phyloP scores from a whole-genome alignment of 306 rosid genomes.

The Cicer bijugum region DNA sequence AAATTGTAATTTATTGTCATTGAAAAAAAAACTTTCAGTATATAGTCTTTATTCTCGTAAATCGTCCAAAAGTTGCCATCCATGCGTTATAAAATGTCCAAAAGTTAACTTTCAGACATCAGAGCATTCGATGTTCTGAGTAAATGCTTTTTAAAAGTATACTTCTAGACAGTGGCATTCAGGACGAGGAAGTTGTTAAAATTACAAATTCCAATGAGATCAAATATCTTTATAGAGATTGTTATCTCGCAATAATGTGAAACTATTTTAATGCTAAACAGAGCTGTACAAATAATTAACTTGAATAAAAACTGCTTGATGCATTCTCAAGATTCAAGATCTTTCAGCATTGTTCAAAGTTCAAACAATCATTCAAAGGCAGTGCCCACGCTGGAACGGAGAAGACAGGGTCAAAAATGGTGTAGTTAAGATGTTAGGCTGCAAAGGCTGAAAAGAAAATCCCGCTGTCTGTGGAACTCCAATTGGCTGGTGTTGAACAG shows the following conservation, averaged over 20 bases:
- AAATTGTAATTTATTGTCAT: too few relatives aligned
- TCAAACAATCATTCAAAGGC: conserved; percentile 53
- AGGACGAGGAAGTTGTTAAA: not conserved
- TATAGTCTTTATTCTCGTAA: too few relatives aligned
- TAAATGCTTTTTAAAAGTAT: too few relatives aligned
- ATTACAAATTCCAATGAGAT: conserved; percentile 8
- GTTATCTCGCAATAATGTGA: conserved; percentile 38
- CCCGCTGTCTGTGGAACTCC: conserved; percentile 71
- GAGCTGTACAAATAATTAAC: conserved; percentile 46
- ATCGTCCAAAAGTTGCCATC: too few relatives aligned
- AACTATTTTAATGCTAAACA: conserved; percentile 41
- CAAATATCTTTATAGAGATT: conserved; percentile 31
- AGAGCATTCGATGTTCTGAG: too few relatives aligned
- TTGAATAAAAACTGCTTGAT: conserved; percentile 34
- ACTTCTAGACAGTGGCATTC: too few relatives aligned
- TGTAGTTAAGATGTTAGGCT: conserved; percentile 70
- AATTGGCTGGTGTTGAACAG: conserved; percentile 66
- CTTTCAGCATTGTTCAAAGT: conserved; percentile 30
- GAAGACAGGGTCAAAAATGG: conserved; percentile 70
- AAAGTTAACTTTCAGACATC: too few relatives aligned
- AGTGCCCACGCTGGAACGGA: conserved; percentile 64
- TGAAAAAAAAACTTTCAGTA: too few relatives aligned
- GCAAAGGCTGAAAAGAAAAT: conserved; percentile 76
- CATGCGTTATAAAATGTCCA: too few relatives aligned
- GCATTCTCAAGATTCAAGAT: conserved; percentile 38